These are phyloP conservation scores for Noccaea caerulescens DNA, from an alignment of 345 rosid species.

Conservation along the genomic window DNA sequence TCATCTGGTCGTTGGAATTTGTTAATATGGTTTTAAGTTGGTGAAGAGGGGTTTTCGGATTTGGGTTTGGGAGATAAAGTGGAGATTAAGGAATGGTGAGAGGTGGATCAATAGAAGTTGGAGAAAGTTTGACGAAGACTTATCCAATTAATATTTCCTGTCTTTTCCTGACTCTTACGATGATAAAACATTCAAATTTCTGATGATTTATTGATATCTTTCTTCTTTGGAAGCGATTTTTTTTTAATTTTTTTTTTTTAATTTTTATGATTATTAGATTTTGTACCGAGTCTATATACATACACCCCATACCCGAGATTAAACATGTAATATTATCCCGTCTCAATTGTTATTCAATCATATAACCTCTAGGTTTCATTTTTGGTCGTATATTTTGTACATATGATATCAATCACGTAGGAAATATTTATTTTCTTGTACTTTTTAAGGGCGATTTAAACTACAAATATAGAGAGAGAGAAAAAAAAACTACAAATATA, in stretches of 20 bases:
- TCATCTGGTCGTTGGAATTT: slow-evolving; percentile 26
- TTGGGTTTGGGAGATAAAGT: slow-evolving; percentile 54
- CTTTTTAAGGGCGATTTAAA: no score
- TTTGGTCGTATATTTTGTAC: no score
- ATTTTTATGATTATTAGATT: background rate
- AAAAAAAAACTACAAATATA: no score
- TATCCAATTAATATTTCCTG: background rate
- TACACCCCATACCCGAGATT: no score
- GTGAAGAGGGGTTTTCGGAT: slow-evolving; percentile 49
- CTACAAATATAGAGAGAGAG: no score
- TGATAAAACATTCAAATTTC: slow-evolving; percentile 12
- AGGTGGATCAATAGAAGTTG: slow-evolving; percentile 39
- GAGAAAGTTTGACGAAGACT: slow-evolving; percentile 41
- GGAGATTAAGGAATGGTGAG: slow-evolving; percentile 56
- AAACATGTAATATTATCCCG: no score
- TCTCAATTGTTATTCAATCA: no score
- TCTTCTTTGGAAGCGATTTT: background rate
- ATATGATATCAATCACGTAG: no score
- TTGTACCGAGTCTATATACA: no score
- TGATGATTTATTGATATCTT: background rate
- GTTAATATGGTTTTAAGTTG: slow-evolving; percentile 38
- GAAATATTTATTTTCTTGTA: no score
- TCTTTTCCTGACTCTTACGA: slow-evolving; percentile 3
- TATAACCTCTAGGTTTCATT: no score
- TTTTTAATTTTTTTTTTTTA: background rate